These are phyloP conservation scores for Elaphomyces granulatus DNA, from an alignment of 495 filamentous ascomycete genomes.

Conservation along the genomic window DNA sequence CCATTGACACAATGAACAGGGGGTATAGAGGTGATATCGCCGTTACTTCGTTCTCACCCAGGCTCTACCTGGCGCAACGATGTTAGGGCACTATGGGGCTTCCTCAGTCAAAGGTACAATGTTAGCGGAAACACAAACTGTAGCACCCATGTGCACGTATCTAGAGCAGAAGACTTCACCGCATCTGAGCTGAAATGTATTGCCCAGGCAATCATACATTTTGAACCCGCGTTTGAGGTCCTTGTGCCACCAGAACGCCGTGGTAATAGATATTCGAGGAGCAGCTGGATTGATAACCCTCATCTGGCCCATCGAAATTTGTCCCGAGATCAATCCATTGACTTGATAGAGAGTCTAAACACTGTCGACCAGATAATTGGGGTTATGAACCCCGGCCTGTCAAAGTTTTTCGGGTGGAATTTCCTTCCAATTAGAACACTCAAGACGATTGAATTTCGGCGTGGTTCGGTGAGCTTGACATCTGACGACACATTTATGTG, in stretches of 20 bases:
- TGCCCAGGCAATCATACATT: background rate
- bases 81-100: background rate
- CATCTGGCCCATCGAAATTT: constrained; percentile 3
- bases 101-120: background rate
- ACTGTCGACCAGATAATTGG: background rate
- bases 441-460: constrained; percentile 16
- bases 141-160: constrained; percentile 1
- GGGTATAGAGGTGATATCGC: background rate
- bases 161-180: background rate
- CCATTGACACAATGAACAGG: no score
- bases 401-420: constrained; percentile 54
- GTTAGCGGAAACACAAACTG: background rate
- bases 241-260: background rate
- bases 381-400: constrained; percentile 43
- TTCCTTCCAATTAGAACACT: constrained; percentile 43
- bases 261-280: constrained; percentile 5
- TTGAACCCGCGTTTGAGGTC: constrained; percentile 1
- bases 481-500: constrained; percentile 1
- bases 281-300: constrained; percentile 3
- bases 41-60: background rate
- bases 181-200: background rate
- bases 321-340: constrained; percentile 2
- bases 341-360: background rate
- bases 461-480: background rate
- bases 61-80: constrained; percentile 1